Percentiles rank a stretch among this genome's conserved stretches.
Conservation (phyloP, 176 grass and related monocot genomes). For the Triticum dicoccoides region DNA sequence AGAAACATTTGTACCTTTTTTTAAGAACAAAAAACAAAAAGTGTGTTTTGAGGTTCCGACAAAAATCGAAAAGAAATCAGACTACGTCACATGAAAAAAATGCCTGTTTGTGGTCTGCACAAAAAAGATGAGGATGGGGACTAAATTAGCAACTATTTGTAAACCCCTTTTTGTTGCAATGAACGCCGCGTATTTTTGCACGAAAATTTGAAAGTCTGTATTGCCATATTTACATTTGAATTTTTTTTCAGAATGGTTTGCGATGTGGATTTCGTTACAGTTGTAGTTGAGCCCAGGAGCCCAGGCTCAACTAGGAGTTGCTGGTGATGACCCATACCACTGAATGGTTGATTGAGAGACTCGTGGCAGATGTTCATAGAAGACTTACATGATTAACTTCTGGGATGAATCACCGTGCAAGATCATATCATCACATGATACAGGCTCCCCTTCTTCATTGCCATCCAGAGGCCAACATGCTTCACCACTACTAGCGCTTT, state of each 20-base stretch:
- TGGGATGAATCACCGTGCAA: constrained; percentile 63
- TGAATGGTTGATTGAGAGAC: constrained; percentile 9
- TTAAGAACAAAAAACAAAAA: not conserved
- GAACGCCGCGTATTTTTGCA: not conserved
- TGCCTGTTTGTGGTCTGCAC: not conserved
- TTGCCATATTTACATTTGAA: not conserved
- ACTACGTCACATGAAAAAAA: not conserved
- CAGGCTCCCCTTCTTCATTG: constrained; percentile 61
- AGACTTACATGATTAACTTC: constrained; percentile 67
- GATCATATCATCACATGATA: constrained; percentile 67
- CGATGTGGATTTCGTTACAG: not conserved
- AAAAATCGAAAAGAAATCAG: not conserved
- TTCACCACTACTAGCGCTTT: constrained; percentile 54
- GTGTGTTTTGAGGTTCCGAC: not conserved
- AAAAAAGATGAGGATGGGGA: not conserved
- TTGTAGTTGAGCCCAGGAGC: not conserved
- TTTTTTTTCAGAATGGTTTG: not conserved
- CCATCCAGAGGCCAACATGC: constrained; percentile 85
- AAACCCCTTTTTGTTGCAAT: not conserved
- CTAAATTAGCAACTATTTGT: not conserved
- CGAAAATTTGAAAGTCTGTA: not conserved
- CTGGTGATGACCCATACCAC: not conserved
- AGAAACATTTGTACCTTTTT: not conserved
- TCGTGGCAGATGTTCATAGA: constrained; percentile 13
- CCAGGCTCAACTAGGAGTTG: not conserved